A percentile compares a stretch with the other conserved stretches of the same genome.
These are phyloP conservation scores for Colletotrichum sojae DNA, from an alignment of 2,329 filamentous ascomycete genomes.

Conservation along the genomic window DNA sequence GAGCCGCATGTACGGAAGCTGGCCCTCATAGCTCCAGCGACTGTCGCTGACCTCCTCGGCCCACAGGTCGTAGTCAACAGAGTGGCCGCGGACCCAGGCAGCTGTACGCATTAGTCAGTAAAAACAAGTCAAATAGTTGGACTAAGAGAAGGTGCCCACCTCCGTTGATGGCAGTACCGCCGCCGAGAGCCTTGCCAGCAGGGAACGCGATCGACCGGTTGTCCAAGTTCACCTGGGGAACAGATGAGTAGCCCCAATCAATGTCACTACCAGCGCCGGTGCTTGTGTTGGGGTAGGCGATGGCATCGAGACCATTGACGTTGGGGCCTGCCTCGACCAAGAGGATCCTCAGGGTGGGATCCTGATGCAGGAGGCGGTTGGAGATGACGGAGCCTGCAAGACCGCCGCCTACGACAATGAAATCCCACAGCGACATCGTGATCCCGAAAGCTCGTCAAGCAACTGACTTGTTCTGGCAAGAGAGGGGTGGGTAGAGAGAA, in stretches of 20 bases:
- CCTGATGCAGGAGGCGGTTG: constrained; percentile 47
- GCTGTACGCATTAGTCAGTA: constrained; percentile 48
- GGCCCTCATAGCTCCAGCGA: constrained; percentile 60
- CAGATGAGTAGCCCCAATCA: constrained; percentile 53
- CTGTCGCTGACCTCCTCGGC: constrained; percentile 50
- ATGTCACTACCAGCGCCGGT: constrained; percentile 42
- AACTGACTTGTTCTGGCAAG: neutral
- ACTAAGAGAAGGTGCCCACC: constrained; percentile 52
- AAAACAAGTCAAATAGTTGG: constrained; percentile 47
- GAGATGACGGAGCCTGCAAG: constrained; percentile 54
- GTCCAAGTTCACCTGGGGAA: constrained; percentile 47
- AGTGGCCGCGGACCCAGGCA: constrained; percentile 59
- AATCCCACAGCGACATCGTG: constrained; percentile 46
- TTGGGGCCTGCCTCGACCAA: constrained; percentile 57
- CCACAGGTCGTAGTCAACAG: constrained; percentile 63
- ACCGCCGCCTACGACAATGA: constrained; percentile 56
- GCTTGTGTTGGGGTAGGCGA: constrained; percentile 46
- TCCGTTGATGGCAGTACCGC: constrained; percentile 58
- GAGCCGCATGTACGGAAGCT: constrained; percentile 62
- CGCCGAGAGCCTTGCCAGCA: constrained; percentile 56
- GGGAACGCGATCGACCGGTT: constrained; percentile 42
- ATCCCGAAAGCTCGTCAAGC: neutral
- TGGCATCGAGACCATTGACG: constrained; percentile 44
- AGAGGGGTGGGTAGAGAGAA: neutral
- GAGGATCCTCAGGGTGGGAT: constrained; percentile 50